Percentiles rank a stretch among this genome's conserved stretches.
Evolutionary conservation across 2,329 filamentous ascomycete genomes (phyloP).

Genomic region (Hypoxylon sp.): DNA sequence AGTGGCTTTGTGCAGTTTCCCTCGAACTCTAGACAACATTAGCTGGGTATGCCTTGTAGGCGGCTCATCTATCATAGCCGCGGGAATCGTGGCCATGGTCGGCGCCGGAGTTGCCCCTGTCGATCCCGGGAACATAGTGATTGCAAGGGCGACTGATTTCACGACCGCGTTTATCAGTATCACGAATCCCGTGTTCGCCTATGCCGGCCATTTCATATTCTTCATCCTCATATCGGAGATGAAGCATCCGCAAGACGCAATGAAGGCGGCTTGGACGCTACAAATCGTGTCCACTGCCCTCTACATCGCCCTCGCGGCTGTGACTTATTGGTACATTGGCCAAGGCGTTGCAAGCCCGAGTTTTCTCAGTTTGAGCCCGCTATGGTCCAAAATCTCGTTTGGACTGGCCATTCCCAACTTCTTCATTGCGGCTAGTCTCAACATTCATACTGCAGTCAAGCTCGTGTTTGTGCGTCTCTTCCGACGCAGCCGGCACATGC

Average conservation of each 20-base stretch:
- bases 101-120: slow-evolving; percentile 60
- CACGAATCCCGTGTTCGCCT: slow-evolving; percentile 66
- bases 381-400: slow-evolving; percentile 64
- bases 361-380: slow-evolving; percentile 59
- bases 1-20: slow-evolving; percentile 60
- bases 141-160: slow-evolving; percentile 56
- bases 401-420: slow-evolving; percentile 64
- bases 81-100: slow-evolving; percentile 64
- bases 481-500: slow-evolving; percentile 59
- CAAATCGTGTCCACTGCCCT: slow-evolving; percentile 63
- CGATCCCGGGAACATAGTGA: slow-evolving; percentile 54
- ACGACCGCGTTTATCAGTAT: slow-evolving; percentile 60
- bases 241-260: slow-evolving; percentile 62
- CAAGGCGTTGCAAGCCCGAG: slow-evolving; percentile 60
- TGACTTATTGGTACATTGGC: slow-evolving; percentile 65
- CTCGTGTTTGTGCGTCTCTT: slow-evolving; percentile 64
- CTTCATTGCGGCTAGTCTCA: slow-evolving; percentile 62
- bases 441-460: slow-evolving; percentile 65
- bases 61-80: slow-evolving; percentile 61
- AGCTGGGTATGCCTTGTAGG: slow-evolving; percentile 60
- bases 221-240: slow-evolving; percentile 67
- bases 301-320: slow-evolving; percentile 64
- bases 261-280: slow-evolving; percentile 64
- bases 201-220: slow-evolving; percentile 67
- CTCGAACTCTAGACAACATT: slow-evolving; percentile 63